Percentiles rank a stretch among this genome's conserved stretches.
phyloP scores from a whole-genome alignment of 78 protist genomes.

The Guillardia theta region DNA sequence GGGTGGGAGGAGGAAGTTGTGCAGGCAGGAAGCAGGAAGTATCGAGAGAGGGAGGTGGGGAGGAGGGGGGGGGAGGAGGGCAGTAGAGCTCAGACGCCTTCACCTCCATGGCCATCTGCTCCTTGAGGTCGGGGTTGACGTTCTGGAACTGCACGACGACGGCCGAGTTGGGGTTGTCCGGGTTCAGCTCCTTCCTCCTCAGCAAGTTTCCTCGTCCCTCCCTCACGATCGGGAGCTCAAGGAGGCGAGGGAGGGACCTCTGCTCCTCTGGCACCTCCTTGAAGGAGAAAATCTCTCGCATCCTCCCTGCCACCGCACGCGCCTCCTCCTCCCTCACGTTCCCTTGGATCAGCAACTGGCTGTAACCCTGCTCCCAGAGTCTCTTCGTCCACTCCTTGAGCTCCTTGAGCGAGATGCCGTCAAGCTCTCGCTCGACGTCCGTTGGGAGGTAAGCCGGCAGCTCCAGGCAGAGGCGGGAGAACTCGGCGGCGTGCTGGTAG shows the following conservation, averaged over 20 bases:
- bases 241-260: not conserved
- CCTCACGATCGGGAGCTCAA: not conserved
- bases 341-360: not conserved
- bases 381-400: not conserved
- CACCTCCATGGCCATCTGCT: constrained; percentile 29
- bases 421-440: not conserved
- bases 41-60: too few relatives aligned
- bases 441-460: not conserved
- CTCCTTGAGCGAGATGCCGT: not conserved
- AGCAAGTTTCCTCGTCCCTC: not conserved
- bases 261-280: not conserved
- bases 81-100: too few relatives aligned
- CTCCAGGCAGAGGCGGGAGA: not conserved
- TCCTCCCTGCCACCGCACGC: not conserved
- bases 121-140: not conserved
- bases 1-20: too few relatives aligned
- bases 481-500: not conserved
- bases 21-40: too few relatives aligned
- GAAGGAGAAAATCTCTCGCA: not conserved
- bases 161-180: not conserved
- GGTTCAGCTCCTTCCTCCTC: not conserved
- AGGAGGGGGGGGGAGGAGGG: too few relatives aligned
- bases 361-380: not conserved
- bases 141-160: not conserved
- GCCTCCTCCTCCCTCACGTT: not conserved